Evolutionary conservation across 805 yeast genomes (phyloP), one percentile per base, ranked within the genome.

Genomic region (Metschnikowia borealis): DNA sequence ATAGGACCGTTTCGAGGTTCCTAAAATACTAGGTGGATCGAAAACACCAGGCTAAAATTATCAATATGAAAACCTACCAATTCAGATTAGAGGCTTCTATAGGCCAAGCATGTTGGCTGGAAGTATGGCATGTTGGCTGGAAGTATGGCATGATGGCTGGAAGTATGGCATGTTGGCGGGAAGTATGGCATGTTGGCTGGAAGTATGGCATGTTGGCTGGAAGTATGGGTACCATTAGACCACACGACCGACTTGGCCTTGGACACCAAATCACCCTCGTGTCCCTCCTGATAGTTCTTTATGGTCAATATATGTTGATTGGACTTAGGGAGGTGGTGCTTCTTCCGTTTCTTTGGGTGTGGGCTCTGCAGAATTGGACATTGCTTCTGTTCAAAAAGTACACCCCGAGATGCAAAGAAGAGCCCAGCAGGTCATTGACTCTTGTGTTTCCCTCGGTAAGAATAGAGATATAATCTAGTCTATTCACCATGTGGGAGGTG

Each of bases 251-350:
- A 82, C 56, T 82, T 91, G 63, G 91, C 98, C 6, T 76, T 94
- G 70, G 86, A 89, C 68, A 82, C 83, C 51, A 85, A 82, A 53
- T 89, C n/a, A n/a, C n/a, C n/a, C n/a, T n/a, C n/a, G n/a, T n/a
- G n/a, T 94, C 59, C 88, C 96, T 2, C 95, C 98, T 29, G 97
- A 88, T 94, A 63, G 99, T 94, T 31, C 80, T 94, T 44, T 99
- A 99, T 66, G 99, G 99, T 52, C 96, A 91, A 62, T 88, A 89
- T 18, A 92, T 94, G 98, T 80, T 94, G 62, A 94, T 94, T 70
- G 99, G 99, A 63, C 80, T 94, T 51, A 99, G 99, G 99, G 99
- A 63, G 99, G 99, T 73, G 99, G n/a, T n/a, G n/a, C n/a, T 99
- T 39, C 99, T 2, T 88, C 96, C 13, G 83, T 91, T 46, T 83